These are phyloP conservation scores for Symbiotaphrina buchneri DNA, from an alignment of 495 filamentous ascomycete genomes.

Conservation along the genomic window DNA sequence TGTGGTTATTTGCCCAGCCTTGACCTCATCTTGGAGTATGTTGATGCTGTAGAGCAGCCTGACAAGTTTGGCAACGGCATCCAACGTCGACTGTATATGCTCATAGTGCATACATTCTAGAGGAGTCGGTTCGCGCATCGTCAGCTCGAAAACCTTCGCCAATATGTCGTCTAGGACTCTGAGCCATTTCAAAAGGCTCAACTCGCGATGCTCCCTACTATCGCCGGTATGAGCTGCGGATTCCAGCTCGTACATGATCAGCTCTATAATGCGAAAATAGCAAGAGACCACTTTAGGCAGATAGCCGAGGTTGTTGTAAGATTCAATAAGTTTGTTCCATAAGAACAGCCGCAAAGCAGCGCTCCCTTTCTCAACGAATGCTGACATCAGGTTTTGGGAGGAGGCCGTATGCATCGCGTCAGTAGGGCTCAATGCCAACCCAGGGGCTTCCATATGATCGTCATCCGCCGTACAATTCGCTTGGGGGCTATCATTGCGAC, in stretches of 20 bases:
- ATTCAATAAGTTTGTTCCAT: conserved; percentile 70
- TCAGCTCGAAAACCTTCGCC: conserved; percentile 34
- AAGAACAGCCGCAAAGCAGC: conserved; percentile 64
- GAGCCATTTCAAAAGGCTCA: conserved; percentile 48
- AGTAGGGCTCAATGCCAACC: too few species aligned
- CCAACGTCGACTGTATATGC: conserved; percentile 46
- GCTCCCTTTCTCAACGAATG: conserved; percentile 60
- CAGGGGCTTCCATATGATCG: too few species aligned
- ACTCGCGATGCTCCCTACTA: conserved; percentile 34
- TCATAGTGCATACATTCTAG: conserved; percentile 71
- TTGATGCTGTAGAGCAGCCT: conserved; percentile 57
- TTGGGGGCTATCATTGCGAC: too few species aligned
- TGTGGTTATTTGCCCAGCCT: conserved; percentile 48
- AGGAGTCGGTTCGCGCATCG: conserved; percentile 39
- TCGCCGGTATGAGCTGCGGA: conserved; percentile 34
- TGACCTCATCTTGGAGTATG: conserved; percentile 61
- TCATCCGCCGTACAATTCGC: too few species aligned
- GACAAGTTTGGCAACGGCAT: conserved; percentile 37
- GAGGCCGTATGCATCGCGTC: too few species aligned
- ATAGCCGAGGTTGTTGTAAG: conserved; percentile 67
- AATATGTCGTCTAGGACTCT: conserved; percentile 57
- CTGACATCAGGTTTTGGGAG: conserved; percentile 40
- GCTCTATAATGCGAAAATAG: conserved; percentile 61
- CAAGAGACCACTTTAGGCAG: conserved; percentile 71
- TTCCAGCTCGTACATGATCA: conserved; percentile 52